A percentile compares a stretch with the other conserved stretches of the same genome.
Conservation (phyloP, 2,329 filamentous ascomycete species). For the Parastagonospora avenae region DNA sequence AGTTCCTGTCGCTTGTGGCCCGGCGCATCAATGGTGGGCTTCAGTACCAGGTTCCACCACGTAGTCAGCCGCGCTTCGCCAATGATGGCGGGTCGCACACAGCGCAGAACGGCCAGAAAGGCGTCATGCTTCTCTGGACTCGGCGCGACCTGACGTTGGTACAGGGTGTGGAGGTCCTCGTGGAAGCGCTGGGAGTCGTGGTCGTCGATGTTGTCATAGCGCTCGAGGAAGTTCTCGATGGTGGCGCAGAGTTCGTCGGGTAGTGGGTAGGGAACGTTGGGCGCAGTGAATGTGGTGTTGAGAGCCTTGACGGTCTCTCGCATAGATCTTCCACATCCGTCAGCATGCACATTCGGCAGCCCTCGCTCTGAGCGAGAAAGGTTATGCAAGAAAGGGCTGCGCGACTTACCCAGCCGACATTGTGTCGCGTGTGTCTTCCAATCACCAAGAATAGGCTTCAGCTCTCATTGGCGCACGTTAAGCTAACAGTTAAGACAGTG, state of each 20-base stretch:
- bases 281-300: constrained; percentile 49
- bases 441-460: constrained; percentile 6
- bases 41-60: constrained; percentile 72
- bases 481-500: constrained; percentile 1
- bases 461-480: constrained; percentile 15
- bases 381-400: background rate
- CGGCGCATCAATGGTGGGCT: constrained; percentile 62
- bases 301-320: constrained; percentile 56
- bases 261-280: constrained; percentile 59
- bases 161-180: constrained; percentile 72
- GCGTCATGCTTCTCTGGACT: constrained; percentile 63
- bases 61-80: constrained; percentile 66
- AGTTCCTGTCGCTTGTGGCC: constrained; percentile 68
- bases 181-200: constrained; percentile 71
- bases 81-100: constrained; percentile 67
- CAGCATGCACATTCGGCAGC: constrained; percentile 3
- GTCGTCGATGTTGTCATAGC: constrained; percentile 71
- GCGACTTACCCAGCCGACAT: constrained; percentile 33
- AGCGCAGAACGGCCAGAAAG: constrained; percentile 72
- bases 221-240: constrained; percentile 71
- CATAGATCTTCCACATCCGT: constrained; percentile 48
- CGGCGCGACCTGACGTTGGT: constrained; percentile 66
- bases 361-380: background rate
- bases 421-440: constrained; percentile 5
- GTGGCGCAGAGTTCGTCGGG: constrained; percentile 67